These are phyloP conservation scores for Barnettozyma hawaiiensis DNA, from an alignment of 1,139 yeast species.

Conservation along the genomic window DNA sequence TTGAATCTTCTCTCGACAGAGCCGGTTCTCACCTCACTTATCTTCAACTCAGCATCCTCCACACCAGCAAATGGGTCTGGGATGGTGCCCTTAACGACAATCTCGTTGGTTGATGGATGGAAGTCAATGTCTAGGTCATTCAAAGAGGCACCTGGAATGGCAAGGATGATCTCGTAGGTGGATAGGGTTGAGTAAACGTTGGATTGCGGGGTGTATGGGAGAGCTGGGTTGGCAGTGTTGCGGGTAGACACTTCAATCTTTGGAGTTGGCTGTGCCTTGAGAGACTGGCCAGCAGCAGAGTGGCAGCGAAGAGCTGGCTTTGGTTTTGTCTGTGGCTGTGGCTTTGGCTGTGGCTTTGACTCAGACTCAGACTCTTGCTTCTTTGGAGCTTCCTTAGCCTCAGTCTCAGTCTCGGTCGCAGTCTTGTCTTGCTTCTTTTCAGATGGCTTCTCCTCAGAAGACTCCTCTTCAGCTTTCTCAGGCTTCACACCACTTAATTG, in stretches of 20 bases:
- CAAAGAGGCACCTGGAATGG: constrained; percentile 51
- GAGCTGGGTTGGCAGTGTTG: constrained; percentile 33
- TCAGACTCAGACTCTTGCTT: not conserved
- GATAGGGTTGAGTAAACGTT: constrained; percentile 46
- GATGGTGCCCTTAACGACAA: constrained; percentile 41
- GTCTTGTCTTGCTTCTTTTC: too few relatives aligned
- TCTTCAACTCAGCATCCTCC: constrained; percentile 28
- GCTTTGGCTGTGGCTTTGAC: constrained; percentile 6
- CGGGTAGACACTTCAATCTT: constrained; percentile 42
- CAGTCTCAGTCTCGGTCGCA: too few relatives aligned
- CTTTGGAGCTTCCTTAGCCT: constrained; percentile 5
- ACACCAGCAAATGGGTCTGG: constrained; percentile 33
- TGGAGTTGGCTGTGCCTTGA: constrained; percentile 31
- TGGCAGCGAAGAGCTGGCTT: constrained; percentile 23
- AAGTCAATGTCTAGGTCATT: constrained; percentile 47
- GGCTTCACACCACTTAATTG: constrained; percentile 8
- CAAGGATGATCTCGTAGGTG: constrained; percentile 39
- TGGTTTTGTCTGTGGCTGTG: constrained; percentile 9
- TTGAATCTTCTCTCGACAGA: constrained; percentile 49
- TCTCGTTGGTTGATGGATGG: constrained; percentile 48
- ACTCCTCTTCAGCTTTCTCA: not conserved
- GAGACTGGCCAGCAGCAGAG: constrained; percentile 23
- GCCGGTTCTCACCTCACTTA: constrained; percentile 45
- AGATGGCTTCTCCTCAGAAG: not conserved
- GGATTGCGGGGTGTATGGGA: constrained; percentile 50